Evolutionary conservation across 2,329 filamentous ascomycete genomes (phyloP).

Genomic region (Penicillium freii): DNA sequence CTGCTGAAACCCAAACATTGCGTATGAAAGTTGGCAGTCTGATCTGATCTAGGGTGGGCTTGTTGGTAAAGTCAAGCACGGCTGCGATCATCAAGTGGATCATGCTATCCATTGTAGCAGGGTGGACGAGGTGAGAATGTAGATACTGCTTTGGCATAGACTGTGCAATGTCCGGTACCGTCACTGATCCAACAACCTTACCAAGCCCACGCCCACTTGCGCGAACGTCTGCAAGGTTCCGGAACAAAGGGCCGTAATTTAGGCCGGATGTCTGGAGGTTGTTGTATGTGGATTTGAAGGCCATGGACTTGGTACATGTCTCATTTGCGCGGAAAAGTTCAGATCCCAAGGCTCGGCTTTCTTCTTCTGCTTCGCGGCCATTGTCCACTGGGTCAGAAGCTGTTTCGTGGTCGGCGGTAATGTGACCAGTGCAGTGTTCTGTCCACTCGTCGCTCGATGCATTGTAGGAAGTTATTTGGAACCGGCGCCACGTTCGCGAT

Average conservation of each 20-base stretch:
- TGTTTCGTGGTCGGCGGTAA: conserved; percentile 23
- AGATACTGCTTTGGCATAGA: conserved; percentile 36
- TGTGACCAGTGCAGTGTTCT: conserved; percentile 36
- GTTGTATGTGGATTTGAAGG: conserved; percentile 27
- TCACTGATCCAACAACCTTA: conserved; percentile 24
- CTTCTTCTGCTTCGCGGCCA: conserved; percentile 14
- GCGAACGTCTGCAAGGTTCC: conserved; percentile 27
- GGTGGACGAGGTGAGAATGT: conserved; percentile 37
- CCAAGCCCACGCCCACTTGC: conserved; percentile 19
- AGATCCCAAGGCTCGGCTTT: conserved; percentile 14
- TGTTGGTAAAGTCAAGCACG: conserved; percentile 25
- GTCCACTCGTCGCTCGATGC: conserved; percentile 31
- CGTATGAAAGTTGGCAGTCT: conserved; percentile 33
- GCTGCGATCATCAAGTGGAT: conserved; percentile 32
- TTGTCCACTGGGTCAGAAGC: conserved; percentile 3
- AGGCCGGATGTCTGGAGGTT: conserved; percentile 30
- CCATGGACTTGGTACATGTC: conserved; percentile 23
- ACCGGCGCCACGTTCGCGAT: conserved; percentile 28
- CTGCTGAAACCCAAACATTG: conserved; percentile 34
- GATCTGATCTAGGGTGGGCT: conserved; percentile 21
- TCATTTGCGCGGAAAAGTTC: conserved; percentile 12
- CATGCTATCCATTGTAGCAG: conserved; percentile 38
- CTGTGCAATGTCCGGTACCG: conserved; percentile 29
- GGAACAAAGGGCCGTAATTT: conserved; percentile 33
- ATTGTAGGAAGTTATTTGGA: conserved; percentile 34